Evolutionary conservation across 768 basidiomycete genomes (phyloP).

Genomic region (Hypsizygus marmoreus): DNA sequence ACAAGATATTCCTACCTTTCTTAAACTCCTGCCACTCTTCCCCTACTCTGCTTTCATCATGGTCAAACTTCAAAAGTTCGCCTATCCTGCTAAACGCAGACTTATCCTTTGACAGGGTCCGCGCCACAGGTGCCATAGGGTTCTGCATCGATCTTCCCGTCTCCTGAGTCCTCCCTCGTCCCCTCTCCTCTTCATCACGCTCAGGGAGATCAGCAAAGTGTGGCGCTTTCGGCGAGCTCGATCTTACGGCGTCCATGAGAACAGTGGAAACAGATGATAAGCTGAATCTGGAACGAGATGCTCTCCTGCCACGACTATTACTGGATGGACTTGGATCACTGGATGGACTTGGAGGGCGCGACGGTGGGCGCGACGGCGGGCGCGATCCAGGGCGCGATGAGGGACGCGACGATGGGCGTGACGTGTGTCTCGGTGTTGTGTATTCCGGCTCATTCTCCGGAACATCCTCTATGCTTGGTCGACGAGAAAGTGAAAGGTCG

Average conservation of each 20-base stretch:
- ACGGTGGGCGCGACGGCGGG: conserved; percentile 4
- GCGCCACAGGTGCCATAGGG: conserved; percentile 9
- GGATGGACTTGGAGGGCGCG: conserved; percentile 13
- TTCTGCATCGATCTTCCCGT: conserved; percentile 19
- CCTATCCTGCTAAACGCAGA: conserved; percentile 38
- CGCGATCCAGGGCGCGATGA: conserved; percentile 8
- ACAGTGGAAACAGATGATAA: conserved; percentile 53
- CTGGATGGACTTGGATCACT: neutral
- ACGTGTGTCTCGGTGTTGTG: conserved; percentile 10
- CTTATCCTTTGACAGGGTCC: conserved; percentile 30
- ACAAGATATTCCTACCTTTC: conserved; percentile 54
- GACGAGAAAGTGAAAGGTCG: conserved; percentile 38
- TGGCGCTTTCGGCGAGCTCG: conserved; percentile 39
- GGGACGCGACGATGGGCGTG: conserved; percentile 5
- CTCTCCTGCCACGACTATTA: conserved; percentile 25
- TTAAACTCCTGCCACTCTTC: conserved; percentile 86
- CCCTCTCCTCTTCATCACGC: conserved; percentile 22
- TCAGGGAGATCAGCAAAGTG: conserved; percentile 18
- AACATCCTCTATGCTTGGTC: conserved; percentile 41
- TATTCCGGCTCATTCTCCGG: conserved; percentile 33
- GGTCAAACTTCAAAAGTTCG: conserved; percentile 40
- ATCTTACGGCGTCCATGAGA: conserved; percentile 51
- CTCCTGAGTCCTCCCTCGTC: conserved; percentile 37
- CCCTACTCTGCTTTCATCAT: conserved; percentile 42
- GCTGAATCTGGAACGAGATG: conserved; percentile 49